Evolutionary conservation across 2,329 filamentous ascomycete species (phyloP).

Genomic region (Sarocladium oryzae): DNA sequence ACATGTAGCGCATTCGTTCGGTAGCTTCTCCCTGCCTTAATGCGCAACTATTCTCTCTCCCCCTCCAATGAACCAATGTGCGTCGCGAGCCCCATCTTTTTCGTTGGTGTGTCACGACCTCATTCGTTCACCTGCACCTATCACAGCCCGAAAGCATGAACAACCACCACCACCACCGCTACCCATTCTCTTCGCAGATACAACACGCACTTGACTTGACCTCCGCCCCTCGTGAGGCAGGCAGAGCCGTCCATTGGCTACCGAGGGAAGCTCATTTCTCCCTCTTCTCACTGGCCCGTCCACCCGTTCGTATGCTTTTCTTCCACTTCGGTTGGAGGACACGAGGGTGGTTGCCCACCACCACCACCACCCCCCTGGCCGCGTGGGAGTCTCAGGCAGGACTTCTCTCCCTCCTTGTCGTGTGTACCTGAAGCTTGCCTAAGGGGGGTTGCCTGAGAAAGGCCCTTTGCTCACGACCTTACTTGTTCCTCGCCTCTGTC

Average conservation of each 20-base stretch:
- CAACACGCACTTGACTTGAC: too few species aligned
- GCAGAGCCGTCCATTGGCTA: background rate
- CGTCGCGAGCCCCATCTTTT: slow-evolving; percentile 1
- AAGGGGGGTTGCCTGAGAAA: too few species aligned
- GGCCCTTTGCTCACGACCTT: too few species aligned
- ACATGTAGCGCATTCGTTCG: background rate
- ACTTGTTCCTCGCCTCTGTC: too few species aligned
- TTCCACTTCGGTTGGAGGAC: background rate
- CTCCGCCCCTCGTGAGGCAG: slow-evolving; percentile 7
- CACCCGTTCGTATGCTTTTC: background rate
- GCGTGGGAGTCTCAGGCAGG: too few species aligned
- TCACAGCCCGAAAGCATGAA: background rate
- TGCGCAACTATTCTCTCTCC: background rate
- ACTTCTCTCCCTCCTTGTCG: too few species aligned
- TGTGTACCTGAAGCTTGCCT: slow-evolving; percentile 2
- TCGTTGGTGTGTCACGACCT: background rate
- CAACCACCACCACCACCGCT: background rate
- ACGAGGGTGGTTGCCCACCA: too few species aligned
- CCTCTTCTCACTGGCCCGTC: background rate
- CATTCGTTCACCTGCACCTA: slow-evolving; percentile 3
- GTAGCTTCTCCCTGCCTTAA: background rate
- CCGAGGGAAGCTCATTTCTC: background rate
- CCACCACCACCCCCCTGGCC: too few species aligned
- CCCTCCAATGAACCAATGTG: too few species aligned
- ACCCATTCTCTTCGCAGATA: background rate